These are phyloP conservation scores for Mycosarcoma mackinlayi DNA, from an alignment of 1,284 basidiomycete species.

Conservation along the genomic window DNA sequence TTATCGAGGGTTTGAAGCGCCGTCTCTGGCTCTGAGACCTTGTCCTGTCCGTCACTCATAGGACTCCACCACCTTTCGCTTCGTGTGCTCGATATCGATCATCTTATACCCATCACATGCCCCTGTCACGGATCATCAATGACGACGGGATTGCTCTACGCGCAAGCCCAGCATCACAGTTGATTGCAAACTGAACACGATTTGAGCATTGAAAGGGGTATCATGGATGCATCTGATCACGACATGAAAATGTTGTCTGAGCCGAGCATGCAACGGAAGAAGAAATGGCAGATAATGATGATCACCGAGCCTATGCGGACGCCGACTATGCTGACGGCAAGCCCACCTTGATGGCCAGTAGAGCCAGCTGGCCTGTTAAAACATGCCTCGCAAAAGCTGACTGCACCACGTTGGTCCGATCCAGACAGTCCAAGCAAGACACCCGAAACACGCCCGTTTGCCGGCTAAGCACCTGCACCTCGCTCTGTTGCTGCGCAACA, in stretches of 20 bases:
- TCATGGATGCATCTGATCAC: not conserved
- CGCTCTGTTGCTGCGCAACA: constrained; percentile 46
- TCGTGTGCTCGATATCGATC: not conserved
- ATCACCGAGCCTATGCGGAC: not conserved
- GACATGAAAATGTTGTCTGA: not conserved
- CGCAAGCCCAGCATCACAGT: too few species aligned
- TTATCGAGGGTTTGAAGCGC: constrained; percentile 60
- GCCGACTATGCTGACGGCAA: not conserved
- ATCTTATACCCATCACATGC: not conserved
- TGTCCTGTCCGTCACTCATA: not conserved
- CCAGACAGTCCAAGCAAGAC: constrained; percentile 95
- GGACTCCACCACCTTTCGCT: too few species aligned
- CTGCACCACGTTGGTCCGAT: constrained; percentile 96
- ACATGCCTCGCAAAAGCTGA: constrained; percentile 89
- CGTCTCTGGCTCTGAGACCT: constrained; percentile 56
- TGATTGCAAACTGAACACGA: too few species aligned
- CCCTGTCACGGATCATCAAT: too few species aligned
- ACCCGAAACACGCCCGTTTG: constrained; percentile 92
- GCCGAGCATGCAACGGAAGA: not conserved
- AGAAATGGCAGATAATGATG: not conserved
- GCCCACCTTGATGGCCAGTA: constrained; percentile 35
- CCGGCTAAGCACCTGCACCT: constrained; percentile 67
- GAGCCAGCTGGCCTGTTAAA: constrained; percentile 75
- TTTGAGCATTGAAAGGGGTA: too few species aligned
- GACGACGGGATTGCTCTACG: too few species aligned